Evolutionary conservation across 179 eudicot genomes (phyloP), one percentile per base, ranked within the genome.

Genomic region (Gypsophila paniculata): DNA sequence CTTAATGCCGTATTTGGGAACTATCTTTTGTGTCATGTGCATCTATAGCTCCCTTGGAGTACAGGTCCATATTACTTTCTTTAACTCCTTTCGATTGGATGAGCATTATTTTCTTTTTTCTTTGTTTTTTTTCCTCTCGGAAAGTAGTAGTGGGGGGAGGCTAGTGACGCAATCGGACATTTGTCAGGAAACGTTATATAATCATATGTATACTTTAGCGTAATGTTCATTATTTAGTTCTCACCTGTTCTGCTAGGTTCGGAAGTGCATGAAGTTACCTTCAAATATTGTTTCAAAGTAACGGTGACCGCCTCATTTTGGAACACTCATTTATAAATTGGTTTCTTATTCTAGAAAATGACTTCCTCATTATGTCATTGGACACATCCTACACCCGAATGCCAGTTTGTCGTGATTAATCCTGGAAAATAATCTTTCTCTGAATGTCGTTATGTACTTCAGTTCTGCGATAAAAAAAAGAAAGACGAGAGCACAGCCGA

Each of bases 1-100:
- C 81, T 79, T 94, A 77, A 94, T 94, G 99, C 99, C 99, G 51
- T 91, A 89, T 76, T 72, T 94, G 65, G 99, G 99, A 67, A 88
- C 91, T 72, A 85, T 94, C 61, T 94, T 94, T 71, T 94, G 99
- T 72, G 74, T 91, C 79, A 74, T 94, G 87, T 94, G 99, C 82
- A 72, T 91, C 74, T 94, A 94, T 72, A 88, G 97, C 82, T 88
- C 99, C 72, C 85, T 94, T 75, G 99, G 97, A 73, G 74, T 91
- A 68, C 99, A 94, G 97, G 98, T 93, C 79, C 0, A 15, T 55
- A 61, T 25, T 74, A 46, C 54, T 68, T 63, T 69, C 65, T 74
- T 61, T 25, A 49, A 49, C 55, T 46, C 53, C 42, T 29, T 71
- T 60, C 17, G 0, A n/a, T 25, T 34, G 38, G 34, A 58, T 60